A percentile compares a stretch with the other conserved stretches of the same genome.
Conservation (phyloP, 2,329 filamentous ascomycete genomes). For the Orbilia quercus region DNA sequence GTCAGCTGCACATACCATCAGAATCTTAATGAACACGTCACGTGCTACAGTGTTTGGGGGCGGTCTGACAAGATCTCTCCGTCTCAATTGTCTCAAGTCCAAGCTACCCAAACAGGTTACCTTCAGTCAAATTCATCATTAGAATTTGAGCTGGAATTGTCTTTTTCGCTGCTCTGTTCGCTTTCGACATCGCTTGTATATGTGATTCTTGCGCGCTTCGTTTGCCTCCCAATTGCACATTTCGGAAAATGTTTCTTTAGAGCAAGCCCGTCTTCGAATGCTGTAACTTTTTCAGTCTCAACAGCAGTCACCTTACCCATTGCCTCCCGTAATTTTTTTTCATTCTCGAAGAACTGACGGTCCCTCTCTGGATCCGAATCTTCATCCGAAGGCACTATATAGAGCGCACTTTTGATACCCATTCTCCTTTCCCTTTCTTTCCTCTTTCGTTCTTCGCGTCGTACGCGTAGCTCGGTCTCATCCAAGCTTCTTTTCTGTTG, state of each 20-base stretch:
- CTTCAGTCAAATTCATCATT: too few species aligned
- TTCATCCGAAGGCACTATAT: conserved; percentile 85
- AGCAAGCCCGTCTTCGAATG: too few species aligned
- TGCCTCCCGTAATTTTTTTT: conserved; percentile 41
- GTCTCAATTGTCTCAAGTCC: too few species aligned
- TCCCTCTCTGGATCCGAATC: conserved; percentile 68
- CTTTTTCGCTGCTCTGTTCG: background rate
- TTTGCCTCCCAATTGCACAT: conserved; percentile 1
- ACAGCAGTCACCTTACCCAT: conserved; percentile 28
- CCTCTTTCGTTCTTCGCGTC: conserved; percentile 69
- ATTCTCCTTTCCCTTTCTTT: conserved; percentile 79
- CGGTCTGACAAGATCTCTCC: too few species aligned
- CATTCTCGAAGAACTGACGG: conserved; percentile 56
- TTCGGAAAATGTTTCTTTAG: conserved; percentile 3
- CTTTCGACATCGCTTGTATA: too few species aligned
- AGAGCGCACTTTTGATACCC: conserved; percentile 85
- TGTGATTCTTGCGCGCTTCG: conserved; percentile 13
- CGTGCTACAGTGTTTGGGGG: too few species aligned
- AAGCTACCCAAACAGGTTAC: too few species aligned
- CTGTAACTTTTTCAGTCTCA: background rate
- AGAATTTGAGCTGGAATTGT: too few species aligned
- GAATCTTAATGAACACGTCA: too few species aligned
- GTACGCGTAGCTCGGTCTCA: conserved; percentile 61
- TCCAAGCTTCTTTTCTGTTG: background rate
- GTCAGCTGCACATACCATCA: too few species aligned